These are phyloP conservation scores for Ophiostoma populinum DNA, from an alignment of 2,329 filamentous ascomycete species.

Conservation along the genomic window DNA sequence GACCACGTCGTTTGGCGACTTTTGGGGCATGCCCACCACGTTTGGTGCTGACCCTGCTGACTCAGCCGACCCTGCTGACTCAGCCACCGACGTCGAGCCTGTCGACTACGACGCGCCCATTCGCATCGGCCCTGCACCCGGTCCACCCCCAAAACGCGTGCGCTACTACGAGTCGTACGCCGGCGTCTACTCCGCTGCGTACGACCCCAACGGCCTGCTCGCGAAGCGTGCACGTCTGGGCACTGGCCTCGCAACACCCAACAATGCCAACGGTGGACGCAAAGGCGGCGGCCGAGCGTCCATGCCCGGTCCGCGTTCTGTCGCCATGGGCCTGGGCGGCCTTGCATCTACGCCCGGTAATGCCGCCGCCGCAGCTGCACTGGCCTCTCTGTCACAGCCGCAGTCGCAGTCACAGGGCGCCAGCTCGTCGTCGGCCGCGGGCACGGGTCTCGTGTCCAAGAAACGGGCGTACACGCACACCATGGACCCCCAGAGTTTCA, in stretches of 20 bases:
- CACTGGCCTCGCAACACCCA: not conserved
- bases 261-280: not conserved
- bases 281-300: slow-evolving; percentile 1
- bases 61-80: not conserved
- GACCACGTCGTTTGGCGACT: slow-evolving; percentile 24
- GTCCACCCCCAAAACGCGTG: slow-evolving; percentile 21
- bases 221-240: slow-evolving; percentile 12
- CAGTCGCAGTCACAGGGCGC: too few species aligned
- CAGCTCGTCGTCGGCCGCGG: too few species aligned
- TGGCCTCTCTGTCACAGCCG: not conserved
- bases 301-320: not conserved
- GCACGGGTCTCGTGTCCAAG: not conserved
- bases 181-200: too few species aligned
- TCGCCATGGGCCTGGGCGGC: not conserved
- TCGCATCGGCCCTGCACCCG: not conserved
- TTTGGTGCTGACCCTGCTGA: not conserved
- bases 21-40: slow-evolving; percentile 19
- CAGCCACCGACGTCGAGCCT: too few species aligned
- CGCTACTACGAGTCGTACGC: slow-evolving; percentile 21
- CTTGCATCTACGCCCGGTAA: too few species aligned
- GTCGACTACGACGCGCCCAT: not conserved
- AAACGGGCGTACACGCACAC: not conserved
- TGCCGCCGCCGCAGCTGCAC: not conserved
- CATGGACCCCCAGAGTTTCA: slow-evolving; percentile 17
- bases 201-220: too few species aligned